Evolutionary conservation across 2,329 filamentous ascomycete species (phyloP).

Genomic region (Teratosphaeria nubilosa): DNA sequence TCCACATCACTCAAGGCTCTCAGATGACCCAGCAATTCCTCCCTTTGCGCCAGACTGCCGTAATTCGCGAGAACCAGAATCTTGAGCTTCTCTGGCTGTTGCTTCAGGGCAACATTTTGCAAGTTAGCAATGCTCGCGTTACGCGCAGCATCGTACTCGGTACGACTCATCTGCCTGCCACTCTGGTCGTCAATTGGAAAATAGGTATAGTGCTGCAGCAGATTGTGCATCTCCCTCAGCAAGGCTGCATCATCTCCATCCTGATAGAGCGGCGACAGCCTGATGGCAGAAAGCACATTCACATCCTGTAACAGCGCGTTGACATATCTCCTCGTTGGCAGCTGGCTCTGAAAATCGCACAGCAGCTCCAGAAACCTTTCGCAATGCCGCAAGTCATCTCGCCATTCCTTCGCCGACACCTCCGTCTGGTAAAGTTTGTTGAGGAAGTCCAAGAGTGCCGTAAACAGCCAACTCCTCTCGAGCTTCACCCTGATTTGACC

Average conservation of each 20-base stretch:
- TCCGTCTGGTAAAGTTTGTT: constrained; percentile 53
- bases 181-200: constrained; percentile 91
- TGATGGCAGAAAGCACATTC: constrained; percentile 68
- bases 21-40: constrained; percentile 68
- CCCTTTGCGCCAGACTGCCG: constrained; percentile 69
- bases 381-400: constrained; percentile 65
- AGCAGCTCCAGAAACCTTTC: constrained; percentile 90
- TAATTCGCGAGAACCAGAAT: constrained; percentile 89
- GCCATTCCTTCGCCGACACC: constrained; percentile 19
- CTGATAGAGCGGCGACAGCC: constrained; percentile 67
- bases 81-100: constrained; percentile 85
- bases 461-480: constrained; percentile 88
- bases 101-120: constrained; percentile 66
- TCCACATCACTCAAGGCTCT: constrained; percentile 65
- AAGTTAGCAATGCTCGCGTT: constrained; percentile 66
- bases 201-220: constrained; percentile 78
- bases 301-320: constrained; percentile 80
- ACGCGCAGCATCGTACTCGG: constrained; percentile 70
- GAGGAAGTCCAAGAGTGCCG: constrained; percentile 73
- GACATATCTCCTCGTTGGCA: constrained; percentile 87
- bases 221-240: constrained; percentile 65
- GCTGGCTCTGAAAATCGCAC: constrained; percentile 80
- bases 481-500: constrained; percentile 74
- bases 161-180: constrained; percentile 60
- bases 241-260: constrained; percentile 59